phyloP scores from a whole-genome alignment of 306 rosid genomes.

The Vachellia pachyceras region DNA sequence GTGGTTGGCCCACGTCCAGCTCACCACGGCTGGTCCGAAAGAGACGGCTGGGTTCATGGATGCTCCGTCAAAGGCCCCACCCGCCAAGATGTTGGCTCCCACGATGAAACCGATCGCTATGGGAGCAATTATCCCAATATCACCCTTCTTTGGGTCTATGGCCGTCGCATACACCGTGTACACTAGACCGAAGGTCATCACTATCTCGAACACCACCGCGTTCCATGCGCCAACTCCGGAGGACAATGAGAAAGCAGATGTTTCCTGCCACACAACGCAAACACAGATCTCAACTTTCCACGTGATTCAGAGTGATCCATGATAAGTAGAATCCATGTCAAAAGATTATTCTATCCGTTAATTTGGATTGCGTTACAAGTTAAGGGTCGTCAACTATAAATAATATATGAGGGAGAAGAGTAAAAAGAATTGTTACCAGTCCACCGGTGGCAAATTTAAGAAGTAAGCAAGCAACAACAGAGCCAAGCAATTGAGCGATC shows the following conservation, averaged over 20 bases:
- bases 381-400: not conserved
- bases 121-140: constrained; percentile 75
- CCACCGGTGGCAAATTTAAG: constrained; percentile 77
- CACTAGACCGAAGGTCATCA: constrained; percentile 80
- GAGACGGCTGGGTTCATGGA: constrained; percentile 93
- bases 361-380: not conserved
- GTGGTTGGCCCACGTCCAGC: constrained; percentile 74
- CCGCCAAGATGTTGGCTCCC: constrained; percentile 82
- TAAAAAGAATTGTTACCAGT: constrained; percentile 37
- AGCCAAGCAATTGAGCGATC: constrained; percentile 86
- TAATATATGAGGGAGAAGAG: not conserved
- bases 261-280: constrained; percentile 53
- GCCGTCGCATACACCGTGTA: constrained; percentile 86
- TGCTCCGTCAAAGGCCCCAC: constrained; percentile 86
- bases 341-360: not conserved
- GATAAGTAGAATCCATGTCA: not conserved
- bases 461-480: constrained; percentile 81
- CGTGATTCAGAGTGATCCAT: not conserved
- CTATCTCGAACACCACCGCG: constrained; percentile 76
- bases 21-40: constrained; percentile 84
- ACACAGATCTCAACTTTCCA: not conserved
- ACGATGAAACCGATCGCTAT: constrained; percentile 86
- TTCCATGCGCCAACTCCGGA: constrained; percentile 69
- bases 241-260: constrained; percentile 67
- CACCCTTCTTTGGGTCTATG: constrained; percentile 73